A percentile compares a stretch with the other conserved stretches of the same genome.
Evolutionary conservation across 2,329 filamentous ascomycete genomes (phyloP).

Genomic region (Diaporthe capsici): DNA sequence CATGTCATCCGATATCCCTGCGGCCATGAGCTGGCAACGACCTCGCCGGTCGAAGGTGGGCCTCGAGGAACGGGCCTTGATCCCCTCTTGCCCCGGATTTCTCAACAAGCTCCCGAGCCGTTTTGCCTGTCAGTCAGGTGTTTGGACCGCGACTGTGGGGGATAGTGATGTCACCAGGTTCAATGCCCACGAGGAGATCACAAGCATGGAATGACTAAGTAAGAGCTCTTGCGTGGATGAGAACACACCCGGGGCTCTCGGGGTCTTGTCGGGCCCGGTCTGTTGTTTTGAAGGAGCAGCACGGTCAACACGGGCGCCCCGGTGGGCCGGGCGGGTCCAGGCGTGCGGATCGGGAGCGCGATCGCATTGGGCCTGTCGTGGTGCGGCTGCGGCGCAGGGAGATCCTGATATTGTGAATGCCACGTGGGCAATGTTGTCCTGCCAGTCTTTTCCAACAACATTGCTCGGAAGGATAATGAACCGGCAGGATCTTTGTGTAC

Average conservation of each 20-base stretch:
- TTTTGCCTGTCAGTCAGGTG: not conserved
- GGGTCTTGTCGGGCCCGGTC: not conserved
- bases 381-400: not conserved
- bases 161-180: not conserved
- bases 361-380: not conserved
- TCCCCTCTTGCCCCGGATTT: constrained; percentile 5
- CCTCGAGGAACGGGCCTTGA: not conserved
- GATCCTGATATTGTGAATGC: not conserved
- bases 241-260: not conserved
- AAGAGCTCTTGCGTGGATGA: not conserved
- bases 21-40: constrained; percentile 6
- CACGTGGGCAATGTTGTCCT: constrained; percentile 4
- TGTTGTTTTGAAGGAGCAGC: not conserved
- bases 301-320: not conserved
- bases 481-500: not conserved
- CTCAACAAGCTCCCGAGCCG: constrained; percentile 9
- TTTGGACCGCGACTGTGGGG: constrained; percentile 1
- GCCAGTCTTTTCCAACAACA: not conserved
- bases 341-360: not conserved
- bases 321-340: constrained; percentile 11
- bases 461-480: not conserved
- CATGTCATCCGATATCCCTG: not conserved
- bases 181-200: not conserved
- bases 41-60: not conserved
- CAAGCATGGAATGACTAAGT: not conserved